Evolutionary conservation across 2,329 filamentous ascomycete genomes (phyloP).

Genomic region (Dendrostoma leiphaemia): DNA sequence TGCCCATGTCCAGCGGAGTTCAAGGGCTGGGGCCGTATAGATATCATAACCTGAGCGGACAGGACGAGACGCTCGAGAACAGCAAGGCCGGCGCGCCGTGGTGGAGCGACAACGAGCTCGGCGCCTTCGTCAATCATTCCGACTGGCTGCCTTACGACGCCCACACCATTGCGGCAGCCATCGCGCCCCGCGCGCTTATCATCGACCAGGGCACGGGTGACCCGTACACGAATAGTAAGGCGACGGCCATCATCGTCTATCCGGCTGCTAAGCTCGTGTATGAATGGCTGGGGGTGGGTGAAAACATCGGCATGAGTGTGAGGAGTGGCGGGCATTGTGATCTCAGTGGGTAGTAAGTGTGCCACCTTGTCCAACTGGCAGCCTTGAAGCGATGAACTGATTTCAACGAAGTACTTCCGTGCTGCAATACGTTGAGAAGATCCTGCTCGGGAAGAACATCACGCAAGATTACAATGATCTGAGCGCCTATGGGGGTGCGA

Average conservation of each 20-base stretch:
- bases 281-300: slow-evolving; percentile 49
- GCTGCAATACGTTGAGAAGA: slow-evolving; percentile 46
- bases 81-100: slow-evolving; percentile 51
- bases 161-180: slow-evolving; percentile 55
- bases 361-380: neutral
- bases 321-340: slow-evolving; percentile 47
- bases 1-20: slow-evolving; percentile 55
- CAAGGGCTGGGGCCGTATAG: slow-evolving; percentile 55
- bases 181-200: slow-evolving; percentile 55
- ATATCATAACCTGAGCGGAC: slow-evolving; percentile 42
- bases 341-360: slow-evolving; percentile 44
- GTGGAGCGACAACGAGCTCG: slow-evolving; percentile 52
- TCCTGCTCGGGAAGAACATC: slow-evolving; percentile 43
- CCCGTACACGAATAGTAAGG: slow-evolving; percentile 47
- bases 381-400: neutral
- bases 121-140: slow-evolving; percentile 54
- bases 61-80: slow-evolving; percentile 47
- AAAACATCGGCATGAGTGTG: slow-evolving; percentile 47
- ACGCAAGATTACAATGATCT: slow-evolving; percentile 44
- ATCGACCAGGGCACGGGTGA: slow-evolving; percentile 54
- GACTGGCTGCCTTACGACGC: slow-evolving; percentile 55
- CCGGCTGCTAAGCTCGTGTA: slow-evolving; percentile 52
- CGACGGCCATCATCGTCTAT: slow-evolving; percentile 48
- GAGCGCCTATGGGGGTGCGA: slow-evolving; percentile 40
- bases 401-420: slow-evolving; percentile 36